Base-by-base conservation (phyloP, 805 yeast species). In the Spathaspora gorwiae region DNA sequence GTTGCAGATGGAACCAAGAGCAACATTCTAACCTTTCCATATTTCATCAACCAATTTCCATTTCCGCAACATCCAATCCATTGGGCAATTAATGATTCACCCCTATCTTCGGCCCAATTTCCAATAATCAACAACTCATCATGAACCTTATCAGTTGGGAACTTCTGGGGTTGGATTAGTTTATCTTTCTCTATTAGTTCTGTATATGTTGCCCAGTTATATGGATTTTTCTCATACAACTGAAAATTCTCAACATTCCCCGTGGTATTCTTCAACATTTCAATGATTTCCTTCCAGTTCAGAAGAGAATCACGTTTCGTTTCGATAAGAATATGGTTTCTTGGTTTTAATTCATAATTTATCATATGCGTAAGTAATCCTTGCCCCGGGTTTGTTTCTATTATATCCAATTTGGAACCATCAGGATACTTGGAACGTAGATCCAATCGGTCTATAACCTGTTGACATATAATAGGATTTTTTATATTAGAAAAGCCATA, bases 51-150 rank as follows among this genome's bases (percentile, higher is more conserved):
- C 96, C 96, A 88, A 56, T 85, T 86, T 40, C 75, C 70, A 57
- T 83, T 75, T 0, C 78, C 81, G 27, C 83, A 67, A 62, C 95
- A 85, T 48, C 75, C 76, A 30, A 85, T 61, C 81, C 89, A 85
- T 64, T 88, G 96, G 46, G 85, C 81, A 26, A 85, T 61, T 13
- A 87, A 72, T 42, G 84, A 80, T 58, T 84, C 94, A 10, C 85
- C 86, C 7, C 68, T 57, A 33, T 57, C 41, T 15, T 73, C 69
- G 0, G 85, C 72, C 27, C 84, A 66, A 55, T 83, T 80, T 2
- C 82, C 90, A 6, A 81, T 65, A 30, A 81, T 68, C 31, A 87
- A 62, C 26, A 86, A 68, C 45, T 74, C 74, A 45, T 76, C 67
- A 60, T 84, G 80, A 14, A 82, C 59, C 13, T 66, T 60, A 50